Percentiles rank a stretch among this genome's conserved stretches.
These are phyloP conservation scores for Cerioporus squamosus DNA, from an alignment of 1,284 basidiomycete genomes.

Conservation along the genomic window DNA sequence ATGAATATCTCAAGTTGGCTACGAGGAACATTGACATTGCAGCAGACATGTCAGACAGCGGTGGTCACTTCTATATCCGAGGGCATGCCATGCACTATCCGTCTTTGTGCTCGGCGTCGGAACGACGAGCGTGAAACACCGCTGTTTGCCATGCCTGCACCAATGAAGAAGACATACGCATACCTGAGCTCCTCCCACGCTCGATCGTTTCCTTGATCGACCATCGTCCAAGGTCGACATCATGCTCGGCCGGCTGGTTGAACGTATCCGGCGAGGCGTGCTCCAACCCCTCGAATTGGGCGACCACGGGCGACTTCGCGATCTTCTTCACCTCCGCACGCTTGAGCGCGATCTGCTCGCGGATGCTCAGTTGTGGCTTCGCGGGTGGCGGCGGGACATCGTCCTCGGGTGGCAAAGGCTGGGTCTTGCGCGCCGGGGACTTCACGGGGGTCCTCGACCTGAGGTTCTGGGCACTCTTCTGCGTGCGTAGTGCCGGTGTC, in stretches of 20 bases:
- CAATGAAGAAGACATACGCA: slow-evolving; percentile 25
- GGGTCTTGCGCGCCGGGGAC: slow-evolving; percentile 17
- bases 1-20: slow-evolving; percentile 26
- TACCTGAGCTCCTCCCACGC: slow-evolving; percentile 75
- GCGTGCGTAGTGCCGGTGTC: slow-evolving; percentile 26
- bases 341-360: slow-evolving; percentile 75
- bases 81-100: too few relatives aligned
- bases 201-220: slow-evolving; percentile 78
- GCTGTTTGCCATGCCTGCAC: slow-evolving; percentile 22
- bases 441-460: slow-evolving; percentile 22
- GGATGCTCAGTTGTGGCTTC: slow-evolving; percentile 55
- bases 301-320: slow-evolving; percentile 26
- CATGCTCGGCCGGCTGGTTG: slow-evolving; percentile 48
- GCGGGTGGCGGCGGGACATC: slow-evolving; percentile 32
- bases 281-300: slow-evolving; percentile 44
- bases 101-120: too few relatives aligned
- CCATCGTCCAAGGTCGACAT: slow-evolving; percentile 63
- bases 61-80: too few relatives aligned
- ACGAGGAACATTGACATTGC: slow-evolving; percentile 12
- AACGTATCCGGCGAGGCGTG: slow-evolving; percentile 47
- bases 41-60: slow-evolving; percentile 25
- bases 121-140: slow-evolving; percentile 1
- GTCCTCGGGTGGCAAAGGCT: slow-evolving; percentile 21
- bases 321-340: slow-evolving; percentile 75
- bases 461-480: slow-evolving; percentile 20